Evolutionary conservation across 352 stramenopile genomes (phyloP), one percentile per base, ranked within the genome.

Genomic region (Chrysophaeum taylorii): DNA sequence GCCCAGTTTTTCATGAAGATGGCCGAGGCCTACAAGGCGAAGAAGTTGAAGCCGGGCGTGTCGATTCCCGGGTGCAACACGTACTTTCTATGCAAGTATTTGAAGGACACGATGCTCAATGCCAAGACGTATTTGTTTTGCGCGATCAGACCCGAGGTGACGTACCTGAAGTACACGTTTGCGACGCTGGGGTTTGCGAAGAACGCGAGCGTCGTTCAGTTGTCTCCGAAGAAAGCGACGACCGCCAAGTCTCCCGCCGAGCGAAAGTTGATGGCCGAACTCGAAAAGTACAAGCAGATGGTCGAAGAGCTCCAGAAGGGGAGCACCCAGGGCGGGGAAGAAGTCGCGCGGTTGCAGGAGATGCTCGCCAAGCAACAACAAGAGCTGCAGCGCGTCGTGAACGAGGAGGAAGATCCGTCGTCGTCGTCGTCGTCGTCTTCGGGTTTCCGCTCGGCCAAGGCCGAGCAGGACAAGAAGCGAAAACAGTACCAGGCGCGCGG

Each of bases 1-100:
- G 85, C 90, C 18, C 89, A 96, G 75, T 96, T 96, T 75, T 96
- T 96, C 80, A 95, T 96, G 88, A 96, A 96, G 74, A 96, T 96
- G 90, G 90, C 90, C 31, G 90, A 96, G 62, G 88, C 89, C 52
- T 85, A 94, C 50, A 91, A 94, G 45, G 87, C 89, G 63, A 96
- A 96, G 80, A 96, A 93, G 63, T 86, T 96, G 52, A 96, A 96
- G 76, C 88, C 90, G 0, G 90, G 90, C 29, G 86, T 86, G 71
- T 92, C 84, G 2, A 96, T 96, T 61, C 90, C 90, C 0, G 90
- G 90, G 0, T 96, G 90, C 73, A 96, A 96, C 70, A 94, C 87
- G 31, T 96, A 95, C 70, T 96, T 96, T 75, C 74, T 96, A 38
- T 96, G 90, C 79, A 96, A 96, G 74, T 96, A 94, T 79, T 85